Percentiles rank a stretch among this genome's conserved stretches.
These are phyloP conservation scores for Amylocystis lapponica DNA, from an alignment of 768 basidiomycete species.

Conservation along the genomic window DNA sequence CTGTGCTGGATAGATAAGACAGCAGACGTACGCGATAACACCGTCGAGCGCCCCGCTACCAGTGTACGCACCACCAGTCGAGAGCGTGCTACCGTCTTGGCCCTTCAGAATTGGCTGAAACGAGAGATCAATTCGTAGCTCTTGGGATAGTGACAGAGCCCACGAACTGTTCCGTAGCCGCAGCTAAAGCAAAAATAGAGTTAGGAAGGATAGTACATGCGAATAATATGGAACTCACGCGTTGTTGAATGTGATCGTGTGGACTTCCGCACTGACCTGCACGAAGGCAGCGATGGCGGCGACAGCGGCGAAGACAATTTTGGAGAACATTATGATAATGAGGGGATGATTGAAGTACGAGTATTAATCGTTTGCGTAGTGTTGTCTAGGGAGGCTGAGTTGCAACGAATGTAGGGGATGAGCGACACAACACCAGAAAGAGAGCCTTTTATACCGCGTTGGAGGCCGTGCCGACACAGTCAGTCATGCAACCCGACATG, in stretches of 20 bases:
- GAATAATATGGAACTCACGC: conserved; percentile 22
- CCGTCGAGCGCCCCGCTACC: conserved; percentile 22
- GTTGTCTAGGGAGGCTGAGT: no score
- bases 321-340: no score
- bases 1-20: no score
- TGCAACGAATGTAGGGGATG: no score
- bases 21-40: conserved; percentile 39
- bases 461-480: no score
- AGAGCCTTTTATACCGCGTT: no score
- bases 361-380: no score
- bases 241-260: conserved; percentile 37
- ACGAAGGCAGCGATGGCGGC: neutral
- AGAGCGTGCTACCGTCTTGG: conserved; percentile 25
- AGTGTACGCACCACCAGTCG: conserved; percentile 29
- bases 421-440: no score
- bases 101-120: no score
- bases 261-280: conserved; percentile 31
- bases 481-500: no score
- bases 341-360: no score
- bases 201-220: neutral
- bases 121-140: conserved; percentile 16
- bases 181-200: neutral
- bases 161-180: conserved; percentile 1
- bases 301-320: neutral
- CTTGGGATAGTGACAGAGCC: neutral